Base-by-base conservation (phyloP, 2,329 filamentous ascomycete species). In the Penicillium sp. region DNA sequence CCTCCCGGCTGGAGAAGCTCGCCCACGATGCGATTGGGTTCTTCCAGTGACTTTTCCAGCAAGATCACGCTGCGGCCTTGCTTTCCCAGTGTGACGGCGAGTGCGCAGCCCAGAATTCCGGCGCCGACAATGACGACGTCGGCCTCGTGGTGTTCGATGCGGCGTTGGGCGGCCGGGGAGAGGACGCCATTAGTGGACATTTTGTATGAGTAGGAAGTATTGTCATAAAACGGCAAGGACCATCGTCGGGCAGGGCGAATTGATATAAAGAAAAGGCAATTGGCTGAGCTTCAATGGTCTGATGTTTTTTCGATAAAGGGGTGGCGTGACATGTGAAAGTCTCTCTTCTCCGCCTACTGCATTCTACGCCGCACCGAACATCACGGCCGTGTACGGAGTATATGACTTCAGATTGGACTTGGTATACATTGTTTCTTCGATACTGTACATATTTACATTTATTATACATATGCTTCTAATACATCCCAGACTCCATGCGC, bases 1-100 rank as follows among this genome's bases (percentile, higher is more conserved):
- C 94, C 94, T 47, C 94, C 94, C 0, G 94, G 94, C 75, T 99
- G 94, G 65, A 99, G 79, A 61, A 99, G 78, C 78, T 99, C 94
- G 65, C 94, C 94, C 45, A 99, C 92, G 63, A 99, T 99, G 60
- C 94, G 87, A 77, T 97, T 89, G 18, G 94, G 94, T 78, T 97
- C 89, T 75, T 91, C 91, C 76, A 97, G 80, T 76, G 86, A 95
- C 67, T 85, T 85, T 78, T 99, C 94, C 47, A 99, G 84, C 48
- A 99, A 79, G 24, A 97, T 83, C 24, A 99, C 92, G 71, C 90
- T 95, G 59, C 94, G 86, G 50, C 92, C 92, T 77, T 97, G 94
- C 65, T 89, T 87, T 55, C 90, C 92, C 43, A 97, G 82, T 21
- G 93, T 86, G 60, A 87, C 89, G 16, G 94, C 93, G 21, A 92